A percentile compares a stretch with the other conserved stretches of the same genome.
Conservation (phyloP, 192 early-diverging fungal genomes). For the Dissophora globulifera region DNA sequence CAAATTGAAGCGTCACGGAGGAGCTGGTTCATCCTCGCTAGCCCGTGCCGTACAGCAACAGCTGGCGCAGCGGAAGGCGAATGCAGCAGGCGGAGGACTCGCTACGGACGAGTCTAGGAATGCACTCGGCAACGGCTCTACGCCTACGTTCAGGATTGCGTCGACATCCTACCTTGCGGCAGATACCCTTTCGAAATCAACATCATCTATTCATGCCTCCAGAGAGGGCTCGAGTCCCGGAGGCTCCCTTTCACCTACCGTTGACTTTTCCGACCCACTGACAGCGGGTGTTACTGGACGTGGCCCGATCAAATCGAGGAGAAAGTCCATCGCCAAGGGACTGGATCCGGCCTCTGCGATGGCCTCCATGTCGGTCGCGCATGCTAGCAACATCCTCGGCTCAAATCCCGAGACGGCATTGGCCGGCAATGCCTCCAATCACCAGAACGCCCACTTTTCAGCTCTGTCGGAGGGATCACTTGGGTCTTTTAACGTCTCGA, state of each 20-base stretch:
- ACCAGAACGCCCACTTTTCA: constrained; percentile 4
- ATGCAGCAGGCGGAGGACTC: constrained; percentile 19
- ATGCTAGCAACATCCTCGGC: constrained; percentile 19
- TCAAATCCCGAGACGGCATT: constrained; percentile 11
- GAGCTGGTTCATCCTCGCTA: constrained; percentile 61
- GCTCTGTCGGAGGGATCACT: constrained; percentile 11
- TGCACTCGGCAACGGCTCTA: constrained; percentile 1
- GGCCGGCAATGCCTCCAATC: background rate
- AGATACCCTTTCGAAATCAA: constrained; percentile 1
- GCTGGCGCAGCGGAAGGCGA: constrained; percentile 52
- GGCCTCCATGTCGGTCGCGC: constrained; percentile 19
- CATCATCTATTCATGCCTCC: constrained; percentile 1
- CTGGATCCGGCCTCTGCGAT: constrained; percentile 28
- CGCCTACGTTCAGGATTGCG: constrained; percentile 16
- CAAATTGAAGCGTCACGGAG: constrained; percentile 55
- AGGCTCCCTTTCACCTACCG: constrained; percentile 27
- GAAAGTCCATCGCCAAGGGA: constrained; percentile 49
- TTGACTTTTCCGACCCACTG: constrained; percentile 26
- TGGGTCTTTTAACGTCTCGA: constrained; percentile 10
- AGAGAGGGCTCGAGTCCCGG: constrained; percentile 24
- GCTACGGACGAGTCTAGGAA: constrained; percentile 23
- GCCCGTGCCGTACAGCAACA: constrained; percentile 67
- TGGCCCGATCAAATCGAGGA: constrained; percentile 47
- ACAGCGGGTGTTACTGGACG: constrained; percentile 45
- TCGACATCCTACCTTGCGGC: background rate